Evolutionary conservation across 768 basidiomycete genomes (phyloP), one percentile per base, ranked within the genome.

Genomic region (Hemileccinum impolitum): DNA sequence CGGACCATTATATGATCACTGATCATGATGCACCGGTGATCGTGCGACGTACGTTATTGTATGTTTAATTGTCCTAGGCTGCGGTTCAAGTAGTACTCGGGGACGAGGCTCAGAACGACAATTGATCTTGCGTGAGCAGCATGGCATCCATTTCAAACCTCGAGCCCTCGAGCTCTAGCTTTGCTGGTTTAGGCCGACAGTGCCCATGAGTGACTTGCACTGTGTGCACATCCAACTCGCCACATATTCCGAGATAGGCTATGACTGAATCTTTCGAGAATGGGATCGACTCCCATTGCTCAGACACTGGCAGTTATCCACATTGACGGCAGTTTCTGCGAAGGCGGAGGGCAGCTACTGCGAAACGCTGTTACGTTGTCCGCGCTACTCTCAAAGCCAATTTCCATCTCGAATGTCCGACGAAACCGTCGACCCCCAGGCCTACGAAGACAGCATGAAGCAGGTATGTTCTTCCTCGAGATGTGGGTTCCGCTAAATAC

Each of bases 261-360:
- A n/a, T n/a, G n/a, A n/a, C n/a, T n/a, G n/a, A n/a, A n/a, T n/a
- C n/a, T n/a, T n/a, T n/a, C n/a, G n/a, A n/a, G n/a, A n/a, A n/a
- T 58, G 59, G 32, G 46, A 28, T 45, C 54, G 2, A 44, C 19
- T n/a, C n/a, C n/a, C 12, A 46, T 52, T 11, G 52, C 46, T 19
- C 61, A 54, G 21, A 21, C 32, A n/a, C n/a, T n/a, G n/a, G n/a
- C 28, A 13, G n/a, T 49, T 37, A 46, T 63, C n/a, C 52, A 62
- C n/a, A 61, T 77, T 18, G 75, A 77, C 47, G 76, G 76, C 30
- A 69, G 74, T 49, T 67, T 69, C 40, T 65, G 76, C 23, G 76
- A 77, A 57, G 77, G 77, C 18, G 87, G 88, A 2, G 87, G 88
- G 0, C 87, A 90, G 57, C 77, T 90, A 34, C 68, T 90, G 23